Conservation (phyloP, 2,329 filamentous ascomycete genomes). For the Dichotomopilus funicola region DNA sequence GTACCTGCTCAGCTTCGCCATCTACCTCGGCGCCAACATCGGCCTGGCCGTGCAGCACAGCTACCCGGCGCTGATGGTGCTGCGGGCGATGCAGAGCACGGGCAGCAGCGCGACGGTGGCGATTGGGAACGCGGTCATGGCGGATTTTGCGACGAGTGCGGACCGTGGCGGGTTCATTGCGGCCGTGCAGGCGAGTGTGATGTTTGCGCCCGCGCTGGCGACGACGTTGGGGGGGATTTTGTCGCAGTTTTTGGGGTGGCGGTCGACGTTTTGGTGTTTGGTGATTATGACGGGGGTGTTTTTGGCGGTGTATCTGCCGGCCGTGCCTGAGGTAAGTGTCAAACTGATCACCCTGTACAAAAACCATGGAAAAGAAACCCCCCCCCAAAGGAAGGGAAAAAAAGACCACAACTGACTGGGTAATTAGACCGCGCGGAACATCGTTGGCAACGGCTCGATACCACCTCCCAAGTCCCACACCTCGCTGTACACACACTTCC, state of each 20-base stretch:
- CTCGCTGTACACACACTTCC: slow-evolving; percentile 3
- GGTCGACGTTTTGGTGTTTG: slow-evolving; percentile 52
- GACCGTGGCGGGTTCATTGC: slow-evolving; percentile 50
- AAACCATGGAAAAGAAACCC: background rate
- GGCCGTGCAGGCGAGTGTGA: background rate
- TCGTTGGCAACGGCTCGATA: slow-evolving; percentile 42
- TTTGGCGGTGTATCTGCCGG: slow-evolving; percentile 38
- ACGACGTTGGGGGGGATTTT: slow-evolving; percentile 40
- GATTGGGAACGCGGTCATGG: slow-evolving; percentile 46
- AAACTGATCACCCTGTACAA: background rate
- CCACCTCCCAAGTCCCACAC: slow-evolving; percentile 19
- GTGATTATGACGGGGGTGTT: slow-evolving; percentile 36
- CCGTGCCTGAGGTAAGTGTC: slow-evolving; percentile 22
- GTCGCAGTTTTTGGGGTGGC: slow-evolving; percentile 46
- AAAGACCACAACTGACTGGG: too few species aligned
- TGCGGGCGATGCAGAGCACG: slow-evolving; percentile 45
- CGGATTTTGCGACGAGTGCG: slow-evolving; percentile 48
- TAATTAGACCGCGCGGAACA: slow-evolving; percentile 32
- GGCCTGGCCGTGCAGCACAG: slow-evolving; percentile 38
- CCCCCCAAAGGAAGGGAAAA: too few species aligned
- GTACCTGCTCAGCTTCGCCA: slow-evolving; percentile 40
- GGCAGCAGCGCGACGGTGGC: slow-evolving; percentile 51
- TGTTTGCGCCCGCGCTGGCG: background rate
- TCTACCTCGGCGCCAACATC: slow-evolving; percentile 42
- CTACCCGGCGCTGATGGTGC: slow-evolving; percentile 39